Evolutionary conservation across 176 grass and related monocot genomes (phyloP), one percentile per base, ranked within the genome.

Genomic region (Sorghum bicolor): DNA sequence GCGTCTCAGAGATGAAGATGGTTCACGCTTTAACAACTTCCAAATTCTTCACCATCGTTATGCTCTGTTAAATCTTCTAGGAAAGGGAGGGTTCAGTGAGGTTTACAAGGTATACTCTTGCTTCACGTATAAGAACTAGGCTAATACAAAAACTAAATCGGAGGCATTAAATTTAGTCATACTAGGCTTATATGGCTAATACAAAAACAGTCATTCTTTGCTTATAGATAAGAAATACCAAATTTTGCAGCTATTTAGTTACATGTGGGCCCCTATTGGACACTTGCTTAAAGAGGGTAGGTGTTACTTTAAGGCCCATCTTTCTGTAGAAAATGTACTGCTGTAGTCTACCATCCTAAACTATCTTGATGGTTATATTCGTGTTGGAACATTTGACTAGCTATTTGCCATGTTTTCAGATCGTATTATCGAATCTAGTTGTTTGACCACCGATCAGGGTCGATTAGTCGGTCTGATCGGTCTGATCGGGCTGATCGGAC

Each of bases 51-150:
- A 99, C 74, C 91, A 99, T 77, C 91, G 97, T 81, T 99, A 99
- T 87, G 97, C 93, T 94, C 93, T 99, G 52, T 92, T 99, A 82
- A 99, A 99, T 86, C 97, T 99, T 92, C 89, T 99, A 83, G 97
- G 97, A 58, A 99, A 99, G 76, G 97, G 97, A 76, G 97, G 97
- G 26, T 99, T 99, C 85, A 99, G 97, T 87, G 97, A 99, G 84
- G 97, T 99, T 81, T 99, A 99, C 80, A 99, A 99, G 97, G 97
- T 99, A 87, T n/a, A 75, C 26, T 68, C 47, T 83, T 86, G 47
- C 75, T 83, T 86, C 53, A 87, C 8, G 20, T 65, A 47, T 71
- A 43, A 52, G n/a, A n/a, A n/a, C n/a, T n/a, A n/a, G n/a, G n/a
- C n/a, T n/a, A n/a, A n/a, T n/a, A n/a, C n/a, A n/a, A n/a, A 64